A percentile compares a stretch with the other conserved stretches of the same genome.
Conservation (phyloP, 163 green algal species). For the Coccomyxa subellipsoidea region DNA sequence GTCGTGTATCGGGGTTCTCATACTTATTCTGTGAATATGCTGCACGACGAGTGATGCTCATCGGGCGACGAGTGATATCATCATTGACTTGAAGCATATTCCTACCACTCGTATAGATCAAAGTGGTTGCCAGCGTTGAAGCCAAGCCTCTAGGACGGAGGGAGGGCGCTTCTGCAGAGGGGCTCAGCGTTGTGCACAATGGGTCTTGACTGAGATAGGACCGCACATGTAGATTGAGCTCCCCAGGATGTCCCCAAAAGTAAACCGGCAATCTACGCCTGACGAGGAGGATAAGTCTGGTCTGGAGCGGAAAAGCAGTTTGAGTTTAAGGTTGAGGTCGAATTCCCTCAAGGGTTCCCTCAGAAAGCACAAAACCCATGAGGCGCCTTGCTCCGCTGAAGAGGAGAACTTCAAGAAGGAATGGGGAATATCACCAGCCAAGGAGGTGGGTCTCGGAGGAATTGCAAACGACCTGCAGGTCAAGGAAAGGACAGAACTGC, state of each 20-base stretch:
- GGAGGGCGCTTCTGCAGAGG: too few relatives aligned
- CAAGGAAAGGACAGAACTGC: not conserved
- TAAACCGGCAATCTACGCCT: not conserved
- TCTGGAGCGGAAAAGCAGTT: not conserved
- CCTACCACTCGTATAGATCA: too few relatives aligned
- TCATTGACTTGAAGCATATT: too few relatives aligned
- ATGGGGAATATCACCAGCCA: conserved; percentile 1
- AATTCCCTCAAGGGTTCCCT: not conserved
- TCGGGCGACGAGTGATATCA: too few relatives aligned
- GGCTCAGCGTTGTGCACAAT: too few relatives aligned
- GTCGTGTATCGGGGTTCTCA: not conserved
- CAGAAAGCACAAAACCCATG: not conserved
- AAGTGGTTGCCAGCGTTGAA: too few relatives aligned
- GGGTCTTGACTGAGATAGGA: not conserved
- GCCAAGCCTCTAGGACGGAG: too few relatives aligned
- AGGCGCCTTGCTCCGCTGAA: not conserved
- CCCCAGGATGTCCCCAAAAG: not conserved
- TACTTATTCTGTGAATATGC: not conserved
- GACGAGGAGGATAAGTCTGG: not conserved
- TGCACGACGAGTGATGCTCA: not conserved
- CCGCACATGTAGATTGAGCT: not conserved
- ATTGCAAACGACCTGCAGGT: not conserved
- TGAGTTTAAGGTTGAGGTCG: not conserved
- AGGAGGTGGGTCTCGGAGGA: conserved; percentile 8
- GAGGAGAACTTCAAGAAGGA: conserved; percentile 9